Percentiles rank a stretch among this genome's conserved stretches.
These are phyloP conservation scores for Myxozyma vanderwaltii DNA, from an alignment of 805 yeast genomes.

Conservation along the genomic window DNA sequence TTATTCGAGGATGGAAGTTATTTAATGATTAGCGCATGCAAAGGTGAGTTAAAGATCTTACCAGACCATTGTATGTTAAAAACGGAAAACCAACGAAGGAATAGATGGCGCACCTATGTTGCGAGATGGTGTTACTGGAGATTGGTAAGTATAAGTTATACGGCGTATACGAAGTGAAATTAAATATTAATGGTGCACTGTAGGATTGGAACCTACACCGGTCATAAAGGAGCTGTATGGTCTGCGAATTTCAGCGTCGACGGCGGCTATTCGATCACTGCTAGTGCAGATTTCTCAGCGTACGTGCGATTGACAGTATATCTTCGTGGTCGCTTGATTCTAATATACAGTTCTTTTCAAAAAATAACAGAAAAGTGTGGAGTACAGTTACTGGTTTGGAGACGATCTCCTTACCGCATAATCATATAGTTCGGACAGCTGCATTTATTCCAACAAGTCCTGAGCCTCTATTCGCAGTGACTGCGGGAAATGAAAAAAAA, in stretches of 20 bases:
- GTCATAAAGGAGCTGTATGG: slow-evolving; percentile 45
- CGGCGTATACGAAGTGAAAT: not conserved
- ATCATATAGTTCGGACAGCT: slow-evolving; percentile 33
- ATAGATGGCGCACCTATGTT: slow-evolving; percentile 43
- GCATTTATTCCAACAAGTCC: slow-evolving; percentile 24
- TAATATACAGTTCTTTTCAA: too few species aligned
- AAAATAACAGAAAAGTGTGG: slow-evolving; percentile 33
- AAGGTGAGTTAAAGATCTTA: slow-evolving; percentile 37
- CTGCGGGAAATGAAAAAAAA: slow-evolving; percentile 39
- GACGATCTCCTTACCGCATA: slow-evolving; percentile 15
- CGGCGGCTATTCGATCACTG: slow-evolving; percentile 37
- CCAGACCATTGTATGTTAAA: too few species aligned
- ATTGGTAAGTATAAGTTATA: slow-evolving; percentile 36
- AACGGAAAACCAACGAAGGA: not conserved
- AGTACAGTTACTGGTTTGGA: slow-evolving; percentile 19
- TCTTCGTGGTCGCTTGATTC: not conserved
- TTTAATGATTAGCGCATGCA: slow-evolving; percentile 41
- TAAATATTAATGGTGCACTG: not conserved
- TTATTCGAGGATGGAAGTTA: slow-evolving; percentile 29
- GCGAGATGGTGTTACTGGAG: slow-evolving; percentile 43
- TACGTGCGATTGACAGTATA: slow-evolving; percentile 9
- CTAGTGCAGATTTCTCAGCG: slow-evolving; percentile 44
- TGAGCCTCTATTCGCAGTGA: slow-evolving; percentile 25
- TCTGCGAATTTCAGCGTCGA: slow-evolving; percentile 38
- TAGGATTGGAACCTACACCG: slow-evolving; percentile 42